These are phyloP conservation scores for Canariomyces notabilis DNA, from an alignment of 2,329 filamentous ascomycete species.

Conservation along the genomic window DNA sequence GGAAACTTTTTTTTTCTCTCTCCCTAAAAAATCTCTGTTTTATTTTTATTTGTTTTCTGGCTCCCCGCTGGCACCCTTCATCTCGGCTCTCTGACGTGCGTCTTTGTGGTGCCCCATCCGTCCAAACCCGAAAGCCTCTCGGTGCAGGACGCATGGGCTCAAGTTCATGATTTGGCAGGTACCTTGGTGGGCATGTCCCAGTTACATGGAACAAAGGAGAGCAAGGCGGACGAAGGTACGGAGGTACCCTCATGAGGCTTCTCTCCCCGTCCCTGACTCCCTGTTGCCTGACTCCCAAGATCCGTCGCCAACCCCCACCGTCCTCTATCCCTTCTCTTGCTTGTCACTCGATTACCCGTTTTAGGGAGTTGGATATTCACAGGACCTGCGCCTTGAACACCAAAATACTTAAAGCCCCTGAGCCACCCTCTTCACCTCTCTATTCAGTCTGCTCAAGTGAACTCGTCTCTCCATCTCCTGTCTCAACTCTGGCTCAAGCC, in stretches of 20 bases:
- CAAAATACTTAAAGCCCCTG: slow-evolving; percentile 9
- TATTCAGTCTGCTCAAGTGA: background rate
- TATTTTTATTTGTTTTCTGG: background rate
- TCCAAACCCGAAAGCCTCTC: background rate
- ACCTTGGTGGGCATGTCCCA: background rate
- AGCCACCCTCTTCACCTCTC: slow-evolving; percentile 1
- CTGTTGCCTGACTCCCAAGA: background rate
- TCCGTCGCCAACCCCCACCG: slow-evolving; percentile 3
- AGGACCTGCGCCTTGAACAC: slow-evolving; percentile 4
- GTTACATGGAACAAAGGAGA: background rate
- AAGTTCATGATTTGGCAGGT: slow-evolving; percentile 4
- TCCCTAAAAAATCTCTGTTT: background rate
- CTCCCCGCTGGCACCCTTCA: background rate
- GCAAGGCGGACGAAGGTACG: background rate
- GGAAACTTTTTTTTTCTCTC: slow-evolving; percentile 13
- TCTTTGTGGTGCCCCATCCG: slow-evolving; percentile 4
- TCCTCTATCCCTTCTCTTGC: slow-evolving; percentile 5
- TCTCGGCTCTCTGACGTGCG: slow-evolving; percentile 10
- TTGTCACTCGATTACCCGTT: slow-evolving; percentile 14
- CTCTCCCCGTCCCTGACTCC: background rate
- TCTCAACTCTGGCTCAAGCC: background rate
- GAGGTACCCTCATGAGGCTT: slow-evolving; percentile 6
- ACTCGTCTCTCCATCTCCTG: background rate
- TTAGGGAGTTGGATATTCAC: slow-evolving; percentile 8
- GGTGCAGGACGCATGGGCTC: background rate